Percentiles rank a stretch among this genome's conserved stretches.
Evolutionary conservation across 768 basidiomycete genomes (phyloP).

Genomic region (Tulasnella calospora): DNA sequence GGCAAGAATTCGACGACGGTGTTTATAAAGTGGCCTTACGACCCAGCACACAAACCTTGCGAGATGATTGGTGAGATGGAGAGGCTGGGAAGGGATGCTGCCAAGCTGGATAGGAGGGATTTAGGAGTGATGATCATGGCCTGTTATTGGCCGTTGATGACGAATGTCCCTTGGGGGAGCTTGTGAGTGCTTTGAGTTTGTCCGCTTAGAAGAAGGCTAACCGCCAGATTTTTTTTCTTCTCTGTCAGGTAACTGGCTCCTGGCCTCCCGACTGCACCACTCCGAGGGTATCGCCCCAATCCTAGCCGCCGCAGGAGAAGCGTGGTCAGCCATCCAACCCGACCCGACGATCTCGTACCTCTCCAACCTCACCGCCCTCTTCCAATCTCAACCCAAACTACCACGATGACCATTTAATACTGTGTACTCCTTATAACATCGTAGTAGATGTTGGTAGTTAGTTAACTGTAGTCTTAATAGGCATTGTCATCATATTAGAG

Average conservation of each 20-base stretch:
- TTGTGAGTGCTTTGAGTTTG: slow-evolving; percentile 1
- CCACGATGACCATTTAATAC: too few species aligned
- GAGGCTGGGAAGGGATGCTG: not conserved
- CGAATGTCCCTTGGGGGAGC: slow-evolving; percentile 14
- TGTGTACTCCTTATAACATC: too few species aligned
- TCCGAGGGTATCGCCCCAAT: slow-evolving; percentile 12
- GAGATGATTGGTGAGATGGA: not conserved
- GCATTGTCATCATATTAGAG: too few species aligned
- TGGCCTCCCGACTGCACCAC: slow-evolving; percentile 8
- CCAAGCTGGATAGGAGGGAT: not conserved
- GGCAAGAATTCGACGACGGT: slow-evolving; percentile 3
- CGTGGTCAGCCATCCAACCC: not conserved
- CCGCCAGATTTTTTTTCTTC: not conserved
- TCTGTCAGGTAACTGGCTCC: not conserved
- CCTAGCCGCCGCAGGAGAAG: not conserved
- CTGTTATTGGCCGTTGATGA: slow-evolving; percentile 17
- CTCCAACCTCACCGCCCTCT: slow-evolving; percentile 17
- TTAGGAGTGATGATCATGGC: not conserved
- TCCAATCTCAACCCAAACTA: slow-evolving; percentile 16
- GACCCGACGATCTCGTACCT: slow-evolving; percentile 1
- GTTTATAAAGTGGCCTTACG: slow-evolving; percentile 3
- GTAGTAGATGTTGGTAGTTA: too few species aligned
- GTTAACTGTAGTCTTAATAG: too few species aligned
- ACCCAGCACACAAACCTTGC: slow-evolving; percentile 13
- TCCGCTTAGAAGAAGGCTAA: not conserved